Conservation (phyloP, 495 filamentous ascomycete genomes). For the Diplogelasinospora grovesii region DNA sequence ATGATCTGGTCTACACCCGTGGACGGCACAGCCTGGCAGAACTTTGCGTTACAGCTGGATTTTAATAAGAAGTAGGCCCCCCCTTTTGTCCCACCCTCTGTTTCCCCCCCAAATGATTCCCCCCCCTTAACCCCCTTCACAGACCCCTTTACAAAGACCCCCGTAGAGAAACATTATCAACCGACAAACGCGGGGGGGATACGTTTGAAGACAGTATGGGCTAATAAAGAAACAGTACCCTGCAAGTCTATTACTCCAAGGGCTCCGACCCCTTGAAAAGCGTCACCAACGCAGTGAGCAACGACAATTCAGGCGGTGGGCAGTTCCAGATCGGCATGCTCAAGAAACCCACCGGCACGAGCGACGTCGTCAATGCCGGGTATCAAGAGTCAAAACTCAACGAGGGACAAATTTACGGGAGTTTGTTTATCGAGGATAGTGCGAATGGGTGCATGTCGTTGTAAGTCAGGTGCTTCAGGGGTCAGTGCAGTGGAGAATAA, state of each 20-base stretch:
- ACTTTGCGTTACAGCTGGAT: conserved; percentile 51
- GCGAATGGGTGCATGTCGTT: conserved; percentile 36
- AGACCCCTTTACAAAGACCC: no score
- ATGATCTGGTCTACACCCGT: conserved; percentile 41
- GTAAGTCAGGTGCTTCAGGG: conserved; percentile 15
- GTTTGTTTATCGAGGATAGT: conserved; percentile 51
- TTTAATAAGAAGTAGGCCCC: conserved; percentile 43
- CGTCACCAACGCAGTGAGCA: conserved; percentile 39
- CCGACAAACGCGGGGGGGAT: no score
- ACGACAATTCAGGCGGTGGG: conserved; percentile 47
- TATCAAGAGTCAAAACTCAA: conserved; percentile 44
- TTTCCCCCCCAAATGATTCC: no score
- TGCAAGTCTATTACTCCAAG: conserved; percentile 49
- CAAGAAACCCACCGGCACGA: conserved; percentile 51
- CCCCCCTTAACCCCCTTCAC: no score
- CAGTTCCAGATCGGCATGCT: conserved; percentile 53
- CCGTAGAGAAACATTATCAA: no score
- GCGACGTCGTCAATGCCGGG: conserved; percentile 46
- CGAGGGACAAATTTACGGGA: conserved; percentile 50
- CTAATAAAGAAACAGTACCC: conserved; percentile 31
- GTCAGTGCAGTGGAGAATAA: not conserved
- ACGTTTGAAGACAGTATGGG: no score
- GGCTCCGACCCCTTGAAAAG: conserved; percentile 38
- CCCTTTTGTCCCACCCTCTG: not conserved
- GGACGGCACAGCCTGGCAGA: conserved; percentile 44